Evolutionary conservation across 2,329 filamentous ascomycete genomes (phyloP), one percentile per base, ranked within the genome.

Genomic region (Cryphonectria japonica): DNA sequence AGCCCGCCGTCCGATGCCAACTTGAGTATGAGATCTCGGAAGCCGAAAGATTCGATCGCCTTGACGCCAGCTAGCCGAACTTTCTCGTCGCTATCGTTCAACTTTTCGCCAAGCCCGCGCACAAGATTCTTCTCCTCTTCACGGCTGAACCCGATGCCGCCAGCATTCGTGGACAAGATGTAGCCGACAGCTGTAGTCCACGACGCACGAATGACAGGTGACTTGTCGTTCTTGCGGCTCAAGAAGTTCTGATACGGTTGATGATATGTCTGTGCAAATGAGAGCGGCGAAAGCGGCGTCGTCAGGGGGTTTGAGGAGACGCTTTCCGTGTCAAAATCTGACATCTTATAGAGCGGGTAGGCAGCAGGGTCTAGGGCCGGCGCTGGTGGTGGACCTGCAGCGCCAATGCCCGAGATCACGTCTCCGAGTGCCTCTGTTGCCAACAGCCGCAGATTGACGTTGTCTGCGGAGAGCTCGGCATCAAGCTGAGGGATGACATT

Each of bases 401-500:
- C 93, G 66, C 95, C 95, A 78, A 98, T 97, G 7, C 95, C 95
- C 57, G 95, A 92, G 37, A 97, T 92, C 85, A 99, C 95, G 78
- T 98, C 95, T 68, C 97, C 96, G 54, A 99, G 89, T 0, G 96
- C 97, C 80, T 98, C 94, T 0, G 95, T 97, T 2, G 95, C 95
- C 70, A 99, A 87, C 71, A 93, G 87, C 68, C 96, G 92, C 69
- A 99, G 84, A 75, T 96, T 91, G 3, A 95, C 86, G 72, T 97
- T 97, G 78, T 99, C 96, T 0, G 95, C 94, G 3, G 92, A 92
- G 67, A 99, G 84, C 82, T 99, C 96, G 46, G 94, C 93, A 78
- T 98, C 95, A 54, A 99, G 85, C 80, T 98, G 95, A 4, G 95
- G 95, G 67, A 99, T 91, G 16, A 99, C 95, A 77, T 98, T 97